Percentiles rank a stretch among this genome's conserved stretches.
Conservation (phyloP, 164 flowering plant species). For the Brasenia schreberi region DNA sequence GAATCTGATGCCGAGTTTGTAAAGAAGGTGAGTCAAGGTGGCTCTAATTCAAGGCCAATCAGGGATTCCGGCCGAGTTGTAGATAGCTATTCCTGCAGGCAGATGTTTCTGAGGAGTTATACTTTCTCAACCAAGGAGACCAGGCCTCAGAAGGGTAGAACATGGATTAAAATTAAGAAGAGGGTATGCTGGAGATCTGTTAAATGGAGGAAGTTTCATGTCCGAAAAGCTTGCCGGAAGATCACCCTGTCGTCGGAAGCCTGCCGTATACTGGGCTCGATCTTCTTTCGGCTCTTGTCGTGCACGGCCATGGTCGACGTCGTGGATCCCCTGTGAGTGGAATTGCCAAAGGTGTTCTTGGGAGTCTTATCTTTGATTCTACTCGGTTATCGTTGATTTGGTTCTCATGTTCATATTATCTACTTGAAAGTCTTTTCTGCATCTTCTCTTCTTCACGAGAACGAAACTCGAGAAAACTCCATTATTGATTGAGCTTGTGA, state of each 20-base stretch:
- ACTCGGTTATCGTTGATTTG: too few species aligned
- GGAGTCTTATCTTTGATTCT: neutral
- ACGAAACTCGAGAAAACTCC: too few species aligned
- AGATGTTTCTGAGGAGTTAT: conserved; percentile 68
- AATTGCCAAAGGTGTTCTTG: neutral
- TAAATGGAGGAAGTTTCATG: conserved; percentile 6
- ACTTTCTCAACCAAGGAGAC: conserved; percentile 59
- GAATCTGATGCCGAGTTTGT: conserved; percentile 13
- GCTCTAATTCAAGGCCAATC: neutral
- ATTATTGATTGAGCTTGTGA: too few species aligned
- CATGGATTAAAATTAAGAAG: conserved; percentile 8
- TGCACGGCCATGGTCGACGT: conserved; percentile 55
- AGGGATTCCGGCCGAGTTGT: conserved; percentile 34
- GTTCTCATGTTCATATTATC: too few species aligned
- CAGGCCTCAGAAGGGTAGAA: conserved; percentile 33
- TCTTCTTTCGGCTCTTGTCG: conserved; percentile 37
- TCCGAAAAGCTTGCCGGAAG: conserved; percentile 5
- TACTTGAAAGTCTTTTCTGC: too few species aligned
- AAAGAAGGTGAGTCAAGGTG: conserved; percentile 1
- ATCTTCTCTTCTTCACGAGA: too few species aligned
- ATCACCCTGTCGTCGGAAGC: conserved; percentile 17
- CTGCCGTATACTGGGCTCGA: conserved; percentile 18
- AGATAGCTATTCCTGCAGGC: conserved; percentile 74
- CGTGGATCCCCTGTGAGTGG: conserved; percentile 12
- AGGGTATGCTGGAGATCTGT: neutral